Evolutionary conservation across 106 monocot species (phyloP).

Genomic region (Dendrobium catenatum): DNA sequence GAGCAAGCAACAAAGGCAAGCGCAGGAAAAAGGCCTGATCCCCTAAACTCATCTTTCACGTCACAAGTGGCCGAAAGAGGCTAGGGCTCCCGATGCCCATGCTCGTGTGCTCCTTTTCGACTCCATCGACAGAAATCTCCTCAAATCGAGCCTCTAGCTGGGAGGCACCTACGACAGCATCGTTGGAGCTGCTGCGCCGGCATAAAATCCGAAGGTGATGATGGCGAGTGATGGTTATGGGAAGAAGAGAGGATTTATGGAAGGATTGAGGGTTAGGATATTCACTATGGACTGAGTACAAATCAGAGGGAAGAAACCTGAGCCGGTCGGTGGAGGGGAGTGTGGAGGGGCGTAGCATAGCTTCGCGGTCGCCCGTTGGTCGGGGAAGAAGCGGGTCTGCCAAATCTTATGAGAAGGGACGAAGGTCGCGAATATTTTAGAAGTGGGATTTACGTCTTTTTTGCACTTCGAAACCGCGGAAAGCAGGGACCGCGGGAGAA

Average conservation of each 20-base stretch:
- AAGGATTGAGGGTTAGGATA: neutral
- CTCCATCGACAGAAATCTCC: neutral
- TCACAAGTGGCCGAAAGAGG: conserved; percentile 15
- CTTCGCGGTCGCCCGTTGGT: neutral
- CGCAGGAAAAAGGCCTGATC: conserved; percentile 65
- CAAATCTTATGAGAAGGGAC: too few relatives aligned
- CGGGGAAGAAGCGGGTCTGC: neutral
- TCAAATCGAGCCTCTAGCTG: neutral
- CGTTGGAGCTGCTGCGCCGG: neutral
- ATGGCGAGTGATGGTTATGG: neutral
- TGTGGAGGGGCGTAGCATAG: neutral
- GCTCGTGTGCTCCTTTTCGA: conserved; percentile 11
- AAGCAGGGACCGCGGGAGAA: too few relatives aligned
- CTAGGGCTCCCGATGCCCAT: conserved; percentile 31
- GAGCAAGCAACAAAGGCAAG: conserved; percentile 53
- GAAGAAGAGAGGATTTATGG: neutral
- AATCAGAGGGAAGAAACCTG: neutral
- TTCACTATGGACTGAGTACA: neutral
- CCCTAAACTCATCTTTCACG: conserved; percentile 32
- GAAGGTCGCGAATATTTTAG: too few relatives aligned
- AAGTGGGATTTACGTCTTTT: too few relatives aligned
- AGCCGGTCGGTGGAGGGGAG: neutral
- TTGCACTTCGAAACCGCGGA: too few relatives aligned
- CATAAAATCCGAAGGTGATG: neutral
- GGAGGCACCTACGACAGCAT: neutral